Base-by-base conservation (phyloP, 2,329 filamentous ascomycete genomes). In the Aspergillus sp. region DNA sequence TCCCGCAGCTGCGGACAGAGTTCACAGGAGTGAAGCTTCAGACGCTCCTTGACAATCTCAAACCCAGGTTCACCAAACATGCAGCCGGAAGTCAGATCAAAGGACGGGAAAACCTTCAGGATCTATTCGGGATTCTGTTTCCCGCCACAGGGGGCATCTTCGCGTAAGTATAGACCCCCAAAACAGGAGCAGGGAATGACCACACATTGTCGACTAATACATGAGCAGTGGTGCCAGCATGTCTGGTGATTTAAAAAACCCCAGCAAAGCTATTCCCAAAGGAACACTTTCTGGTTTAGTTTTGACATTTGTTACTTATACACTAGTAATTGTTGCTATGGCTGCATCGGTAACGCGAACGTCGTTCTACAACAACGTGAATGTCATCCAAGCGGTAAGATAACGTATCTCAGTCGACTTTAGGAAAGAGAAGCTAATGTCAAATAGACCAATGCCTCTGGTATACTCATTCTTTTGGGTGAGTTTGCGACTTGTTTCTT, bases 71-170 rank as follows among this genome's bases (percentile, higher is more conserved):
- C 47, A 83, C 79, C 3, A 77, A 70, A 47, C 82, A 83, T 35
- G 76, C 79, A 2, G 76, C 76, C 42, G 81, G 81, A 26, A 80
- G 77, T 48, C 76, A 82, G 43, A 77, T 82, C 48, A 72, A 72
- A 33, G 82, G 80, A 5, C 70, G 79, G 38, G 81, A 83, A 51
- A 90, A 76, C 9, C 94, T 89, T 55, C 84, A 89, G 51, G 81
- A 88, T 54, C 72, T 94, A 6, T 94, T 94, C 68, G 89, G 88
- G 2, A 88, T 94, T 51, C 70, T 94, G 1, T 94, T 93, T 57
- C 87, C 88, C 33, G 80, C 81, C 2, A 83, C 80, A 2, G 79
- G 79, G 4, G 74, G 71, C 4, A 80, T 79, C 28, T 78, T 80
- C 57, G 76, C 77, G 71, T 75, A 63, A 55, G 70, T 69, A 6